Evolutionary conservation across 1,284 basidiomycete species (phyloP), one percentile per base, ranked within the genome.

Genomic region (Athelia psychrophila): DNA sequence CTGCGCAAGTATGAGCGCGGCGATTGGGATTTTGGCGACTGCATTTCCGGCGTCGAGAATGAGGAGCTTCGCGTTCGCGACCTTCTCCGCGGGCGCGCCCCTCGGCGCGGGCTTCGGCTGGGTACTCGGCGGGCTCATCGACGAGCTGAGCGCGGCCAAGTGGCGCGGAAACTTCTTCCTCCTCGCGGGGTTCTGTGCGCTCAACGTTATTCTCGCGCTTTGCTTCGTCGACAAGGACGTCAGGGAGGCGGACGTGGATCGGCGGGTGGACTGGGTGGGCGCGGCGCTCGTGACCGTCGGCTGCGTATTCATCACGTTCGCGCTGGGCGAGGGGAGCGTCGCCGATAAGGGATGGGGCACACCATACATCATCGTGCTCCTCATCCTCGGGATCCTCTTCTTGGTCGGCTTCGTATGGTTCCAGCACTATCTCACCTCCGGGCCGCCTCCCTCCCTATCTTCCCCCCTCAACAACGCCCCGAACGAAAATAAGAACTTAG

Each of bases 251-350:
- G 42, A 23, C 0, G 50, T 42, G 0, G 86, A 91, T 57, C 70
- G 70, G 22, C 76, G 88, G 0, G 75, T 96, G 0, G 93, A 97
- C 63, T 95, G 91, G 89, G 61, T 91, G 19, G 93, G 94, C 3
- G 88, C 88, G 0, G 70, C 81, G 18, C 68, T 95, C 27, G 77
- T 92, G 44, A 93, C 91, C 0, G 65, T 76, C 0, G 93, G 90
- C 0, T 73, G 95, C 13, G 84, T 91, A 0, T 73, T 95, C 2
- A 76, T 96, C 56, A 79, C 90, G 12, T 95, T 95, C 61, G 83
- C 86, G 0, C 78, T 96, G 1, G 84, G 86, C 44, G 83, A 92
- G 61, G 92, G 88, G 1, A 79, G 82, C 44, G 70, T 79, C 9
- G 90, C 88, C 0, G 78, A 84, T 0, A 57, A 84, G 12, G 79